Percentiles rank a stretch among this genome's conserved stretches.
Evolutionary conservation across 305 asterid genomes (phyloP).

Genomic region (Fraxinus floribunda): DNA sequence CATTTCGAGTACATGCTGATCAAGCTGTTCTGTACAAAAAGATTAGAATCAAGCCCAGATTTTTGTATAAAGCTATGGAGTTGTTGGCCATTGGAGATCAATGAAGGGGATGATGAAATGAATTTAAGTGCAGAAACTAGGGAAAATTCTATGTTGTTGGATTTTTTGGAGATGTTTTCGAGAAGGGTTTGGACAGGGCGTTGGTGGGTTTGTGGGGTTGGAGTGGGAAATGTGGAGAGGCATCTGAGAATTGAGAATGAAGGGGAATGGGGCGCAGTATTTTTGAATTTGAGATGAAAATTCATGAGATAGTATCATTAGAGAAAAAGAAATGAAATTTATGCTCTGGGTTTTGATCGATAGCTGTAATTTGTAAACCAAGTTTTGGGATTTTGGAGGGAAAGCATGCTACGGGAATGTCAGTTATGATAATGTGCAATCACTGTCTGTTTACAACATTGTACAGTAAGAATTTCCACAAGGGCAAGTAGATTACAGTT

Average conservation of each 20-base stretch:
- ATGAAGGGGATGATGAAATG: conserved; percentile 48
- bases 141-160: conserved; percentile 41
- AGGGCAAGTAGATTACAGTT: neutral
- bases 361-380: neutral
- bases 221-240: conserved; percentile 35
- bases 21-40: conserved; percentile 72
- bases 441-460: neutral
- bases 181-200: conserved; percentile 25
- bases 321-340: neutral
- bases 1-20: conserved; percentile 74
- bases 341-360: neutral
- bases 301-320: conserved; percentile 41
- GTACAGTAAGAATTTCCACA: neutral
- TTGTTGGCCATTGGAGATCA: conserved; percentile 51
- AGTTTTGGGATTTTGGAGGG: neutral
- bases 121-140: conserved; percentile 62
- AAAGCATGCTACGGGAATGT: neutral
- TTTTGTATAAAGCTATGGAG: conserved; percentile 58
- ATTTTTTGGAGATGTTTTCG: conserved; percentile 22
- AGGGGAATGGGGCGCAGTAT: conserved; percentile 10
- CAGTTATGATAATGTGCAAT: no score
- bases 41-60: conserved; percentile 56
- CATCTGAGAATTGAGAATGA: conserved; percentile 36
- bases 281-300: conserved; percentile 31
- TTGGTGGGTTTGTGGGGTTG: conserved; percentile 25